Conservation (phyloP, 306 rosid genomes). For the Datisca glomerata region DNA sequence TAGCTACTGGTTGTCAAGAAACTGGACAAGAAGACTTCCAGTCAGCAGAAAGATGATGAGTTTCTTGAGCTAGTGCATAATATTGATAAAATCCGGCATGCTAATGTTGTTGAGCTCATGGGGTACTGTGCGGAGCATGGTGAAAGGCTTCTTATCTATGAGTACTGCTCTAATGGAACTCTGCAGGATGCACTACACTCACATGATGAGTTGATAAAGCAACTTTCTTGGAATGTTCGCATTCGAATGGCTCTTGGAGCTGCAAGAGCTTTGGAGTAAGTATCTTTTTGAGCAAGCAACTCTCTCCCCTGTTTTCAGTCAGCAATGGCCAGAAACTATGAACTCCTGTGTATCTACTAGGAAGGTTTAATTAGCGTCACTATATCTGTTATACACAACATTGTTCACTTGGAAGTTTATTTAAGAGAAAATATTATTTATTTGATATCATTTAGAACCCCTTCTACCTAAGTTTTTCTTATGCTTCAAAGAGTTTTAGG, state of each 20-base stretch:
- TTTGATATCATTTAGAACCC: too few species aligned
- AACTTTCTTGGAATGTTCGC: constrained; percentile 73
- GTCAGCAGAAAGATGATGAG: constrained; percentile 60
- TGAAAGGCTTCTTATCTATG: constrained; percentile 83
- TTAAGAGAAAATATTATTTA: too few species aligned
- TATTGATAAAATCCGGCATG: constrained; percentile 71
- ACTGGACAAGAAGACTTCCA: constrained; percentile 54
- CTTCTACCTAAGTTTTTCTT: too few species aligned
- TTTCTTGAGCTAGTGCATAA: constrained; percentile 73
- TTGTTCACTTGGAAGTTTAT: too few species aligned
- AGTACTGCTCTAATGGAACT: constrained; percentile 77
- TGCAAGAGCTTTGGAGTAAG: constrained; percentile 97
- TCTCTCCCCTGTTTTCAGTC: too few species aligned
- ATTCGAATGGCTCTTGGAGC: constrained; percentile 88
- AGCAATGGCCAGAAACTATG: too few species aligned
- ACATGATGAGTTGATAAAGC: constrained; percentile 52
- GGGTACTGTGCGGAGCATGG: constrained; percentile 98
- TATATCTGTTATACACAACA: too few species aligned
- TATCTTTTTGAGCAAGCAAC: too few species aligned
- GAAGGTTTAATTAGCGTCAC: too few species aligned
- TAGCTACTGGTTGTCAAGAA: constrained; percentile 89
- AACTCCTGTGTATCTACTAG: too few species aligned
- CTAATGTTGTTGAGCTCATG: constrained; percentile 67
- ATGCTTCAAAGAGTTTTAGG: too few species aligned
- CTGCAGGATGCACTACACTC: constrained; percentile 71